A percentile compares a stretch with the other conserved stretches of the same genome.
phyloP scores from a whole-genome alignment of 306 rosid species.

The Ochetophila trinervis region DNA sequence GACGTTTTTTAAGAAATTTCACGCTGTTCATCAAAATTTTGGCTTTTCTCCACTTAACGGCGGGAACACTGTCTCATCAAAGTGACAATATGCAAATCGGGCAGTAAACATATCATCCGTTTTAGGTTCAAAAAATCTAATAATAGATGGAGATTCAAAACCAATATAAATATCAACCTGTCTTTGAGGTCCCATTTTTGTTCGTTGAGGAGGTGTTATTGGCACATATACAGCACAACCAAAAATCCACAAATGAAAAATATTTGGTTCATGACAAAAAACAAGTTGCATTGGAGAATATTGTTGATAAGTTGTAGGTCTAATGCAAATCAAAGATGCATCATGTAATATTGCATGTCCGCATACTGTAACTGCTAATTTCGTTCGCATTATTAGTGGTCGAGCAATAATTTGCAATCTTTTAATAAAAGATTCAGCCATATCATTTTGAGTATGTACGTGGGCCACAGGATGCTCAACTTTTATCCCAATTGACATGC shows the following conservation, averaged over 20 bases:
- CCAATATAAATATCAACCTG: too few species aligned
- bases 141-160: too few species aligned
- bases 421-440: not conserved
- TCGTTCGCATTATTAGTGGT: not conserved
- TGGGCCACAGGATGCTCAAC: too few species aligned
- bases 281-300: slow-evolving; percentile 3
- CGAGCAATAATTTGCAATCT: not conserved
- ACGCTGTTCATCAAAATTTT: not conserved
- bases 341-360: not conserved
- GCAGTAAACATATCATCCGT: slow-evolving; percentile 2
- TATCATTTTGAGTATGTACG: too few species aligned
- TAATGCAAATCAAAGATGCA: not conserved
- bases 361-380: not conserved
- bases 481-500: too few species aligned
- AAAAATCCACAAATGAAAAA: too few species aligned
- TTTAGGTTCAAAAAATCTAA: too few species aligned
- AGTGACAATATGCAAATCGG: slow-evolving; percentile 12
- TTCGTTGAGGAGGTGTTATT: too few species aligned
- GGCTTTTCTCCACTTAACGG: slow-evolving; percentile 2
- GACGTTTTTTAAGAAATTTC: not conserved
- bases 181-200: too few species aligned
- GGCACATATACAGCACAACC: too few species aligned
- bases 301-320: too few species aligned
- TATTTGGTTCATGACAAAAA: too few species aligned
- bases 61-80: slow-evolving; percentile 4